Evolutionary conservation across 345 rosid species (phyloP), one percentile per base, ranked within the genome.

Genomic region (Bretschneidera sinensis): DNA sequence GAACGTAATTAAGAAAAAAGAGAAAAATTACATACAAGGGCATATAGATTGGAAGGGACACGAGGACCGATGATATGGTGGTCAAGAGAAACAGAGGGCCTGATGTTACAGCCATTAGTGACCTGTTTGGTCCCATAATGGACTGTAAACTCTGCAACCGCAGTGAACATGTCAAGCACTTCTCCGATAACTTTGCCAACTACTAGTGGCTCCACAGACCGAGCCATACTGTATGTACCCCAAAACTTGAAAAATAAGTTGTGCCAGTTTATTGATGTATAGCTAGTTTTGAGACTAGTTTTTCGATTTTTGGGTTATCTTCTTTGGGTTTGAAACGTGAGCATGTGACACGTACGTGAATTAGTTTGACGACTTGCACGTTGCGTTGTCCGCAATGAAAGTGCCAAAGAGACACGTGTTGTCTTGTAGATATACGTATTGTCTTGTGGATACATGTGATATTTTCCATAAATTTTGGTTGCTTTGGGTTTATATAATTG

Each of bases 181-280:
- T 74, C 78, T 39, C 74, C 78, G 60, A 74, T 74, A 35, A 74
- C 78, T 62, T 61, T 53, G n/a, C 74, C 72, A 2, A 70, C 72
- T 6, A 70, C 65, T 35, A 74, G 66, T 21, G 75, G 69, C 48
- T 70, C 78, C 7, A 66, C 57, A 18, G 71, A 62, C 24, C 74
- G 34, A 8, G 56, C 68, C 78, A 74, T 72, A 4, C 24, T 24
- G 51, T 22, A n/a, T n/a, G n/a, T n/a, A n/a, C n/a, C n/a, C 24
- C 10, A 22, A 23, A 16, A 31, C 35, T 25, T 48, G 25, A 18
- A 13, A 4, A 7, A 9, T 25, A 22, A 24, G 19, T 48, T 48
- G 19, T 50, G n/a, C 49, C 31, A 6, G 55, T 19, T 24, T 19
- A 50, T 50, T 33, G 20, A 35, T 22, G 48, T 61, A 13, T 31